phyloP scores from a whole-genome alignment of 345 rosid genomes.

The Jatropha curcas region DNA sequence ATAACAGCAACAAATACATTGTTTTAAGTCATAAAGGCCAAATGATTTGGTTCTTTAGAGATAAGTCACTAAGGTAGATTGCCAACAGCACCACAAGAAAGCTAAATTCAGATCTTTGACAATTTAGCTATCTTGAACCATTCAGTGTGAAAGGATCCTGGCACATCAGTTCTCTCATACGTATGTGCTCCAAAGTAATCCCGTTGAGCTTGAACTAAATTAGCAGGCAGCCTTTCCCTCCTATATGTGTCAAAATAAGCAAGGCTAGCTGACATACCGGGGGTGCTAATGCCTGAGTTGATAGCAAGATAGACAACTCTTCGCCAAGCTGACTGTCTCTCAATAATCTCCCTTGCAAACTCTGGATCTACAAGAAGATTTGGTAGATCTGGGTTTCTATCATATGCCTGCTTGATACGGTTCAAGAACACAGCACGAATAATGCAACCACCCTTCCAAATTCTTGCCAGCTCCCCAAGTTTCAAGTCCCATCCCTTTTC shows the following conservation, averaged over 20 bases:
- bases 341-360: conserved; percentile 37
- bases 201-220: conserved; percentile 35
- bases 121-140: conserved; percentile 34
- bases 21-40: conserved; percentile 10
- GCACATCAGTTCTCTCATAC: conserved; percentile 24
- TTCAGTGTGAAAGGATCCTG: conserved; percentile 37
- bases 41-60: conserved; percentile 19
- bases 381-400: conserved; percentile 27
- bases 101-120: conserved; percentile 22
- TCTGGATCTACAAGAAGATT: conserved; percentile 34
- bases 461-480: conserved; percentile 14
- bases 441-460: conserved; percentile 24
- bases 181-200: conserved; percentile 39
- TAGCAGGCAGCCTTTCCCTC: conserved; percentile 34
- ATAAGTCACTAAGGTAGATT: conserved; percentile 2
- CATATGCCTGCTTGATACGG: conserved; percentile 34
- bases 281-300: conserved; percentile 32
- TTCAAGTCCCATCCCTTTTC: conserved; percentile 20
- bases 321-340: conserved; percentile 34
- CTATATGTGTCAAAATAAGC: conserved; percentile 40
- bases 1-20: neutral
- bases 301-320: conserved; percentile 33
- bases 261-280: conserved; percentile 35
- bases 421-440: conserved; percentile 26
- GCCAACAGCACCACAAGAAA: neutral